phyloP scores from a whole-genome alignment of 1,284 basidiomycete genomes.

The Malassezia brasiliensis region DNA sequence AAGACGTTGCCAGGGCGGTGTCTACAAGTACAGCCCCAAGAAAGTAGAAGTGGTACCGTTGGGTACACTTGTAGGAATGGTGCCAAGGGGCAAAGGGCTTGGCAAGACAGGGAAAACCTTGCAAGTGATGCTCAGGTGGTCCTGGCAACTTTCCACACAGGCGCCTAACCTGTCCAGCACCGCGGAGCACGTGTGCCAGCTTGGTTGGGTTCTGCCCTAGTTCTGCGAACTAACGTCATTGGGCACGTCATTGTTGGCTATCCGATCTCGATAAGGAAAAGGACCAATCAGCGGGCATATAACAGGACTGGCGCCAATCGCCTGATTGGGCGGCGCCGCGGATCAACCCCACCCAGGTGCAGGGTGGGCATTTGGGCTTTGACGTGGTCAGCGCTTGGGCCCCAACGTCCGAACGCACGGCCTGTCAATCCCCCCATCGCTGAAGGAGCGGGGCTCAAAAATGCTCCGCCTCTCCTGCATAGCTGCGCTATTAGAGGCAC shows the following conservation, averaged over 20 bases:
- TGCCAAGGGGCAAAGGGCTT: no score
- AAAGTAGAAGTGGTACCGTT: no score
- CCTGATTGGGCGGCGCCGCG: background rate
- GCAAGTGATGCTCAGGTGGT: background rate
- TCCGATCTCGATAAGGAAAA: background rate
- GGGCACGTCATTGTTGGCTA: background rate
- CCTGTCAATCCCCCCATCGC: background rate
- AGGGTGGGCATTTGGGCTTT: no score
- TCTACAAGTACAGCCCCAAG: no score
- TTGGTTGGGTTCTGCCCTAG: slow-evolving; percentile 4
- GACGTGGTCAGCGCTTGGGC: background rate
- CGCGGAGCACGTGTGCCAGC: background rate
- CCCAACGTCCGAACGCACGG: background rate
- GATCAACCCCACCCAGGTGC: background rate
- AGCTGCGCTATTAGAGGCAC: background rate
- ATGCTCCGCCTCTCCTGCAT: background rate
- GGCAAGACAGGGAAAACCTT: background rate
- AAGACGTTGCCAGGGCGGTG: no score
- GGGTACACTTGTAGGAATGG: no score
- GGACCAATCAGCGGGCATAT: background rate
- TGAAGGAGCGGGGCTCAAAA: background rate
- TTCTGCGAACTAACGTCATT: background rate
- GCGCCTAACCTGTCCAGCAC: no score
- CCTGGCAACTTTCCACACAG: background rate
- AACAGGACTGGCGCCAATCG: background rate